Conservation (phyloP, 192 early-diverging fungal genomes). For the Jimgerdemannia flammicorona region DNA sequence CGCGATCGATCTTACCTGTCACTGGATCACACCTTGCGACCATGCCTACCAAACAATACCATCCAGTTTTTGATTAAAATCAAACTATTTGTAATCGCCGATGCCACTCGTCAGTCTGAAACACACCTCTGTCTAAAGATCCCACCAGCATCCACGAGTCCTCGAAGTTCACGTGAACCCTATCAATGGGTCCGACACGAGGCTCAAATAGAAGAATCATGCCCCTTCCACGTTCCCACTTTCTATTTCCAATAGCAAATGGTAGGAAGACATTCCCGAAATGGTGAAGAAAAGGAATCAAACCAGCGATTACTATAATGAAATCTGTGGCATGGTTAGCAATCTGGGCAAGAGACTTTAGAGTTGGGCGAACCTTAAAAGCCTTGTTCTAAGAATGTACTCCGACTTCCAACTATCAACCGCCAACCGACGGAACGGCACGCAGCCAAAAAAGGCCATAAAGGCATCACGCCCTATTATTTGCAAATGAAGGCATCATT, state of each 20-base stretch:
- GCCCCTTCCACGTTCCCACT: constrained; percentile 48
- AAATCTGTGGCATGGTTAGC: neutral
- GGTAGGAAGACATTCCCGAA: too few species aligned
- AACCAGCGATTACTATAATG: too few species aligned
- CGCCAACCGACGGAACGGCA: constrained; percentile 25
- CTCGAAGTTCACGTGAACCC: constrained; percentile 43
- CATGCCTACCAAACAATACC: constrained; percentile 31
- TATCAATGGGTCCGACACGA: constrained; percentile 48
- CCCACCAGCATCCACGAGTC: constrained; percentile 51
- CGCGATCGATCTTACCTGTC: constrained; percentile 60
- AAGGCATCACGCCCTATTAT: constrained; percentile 34
- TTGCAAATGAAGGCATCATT: neutral
- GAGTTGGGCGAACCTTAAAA: constrained; percentile 22
- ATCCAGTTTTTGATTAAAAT: neutral
- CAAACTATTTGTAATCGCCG: neutral
- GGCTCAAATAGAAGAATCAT: constrained; percentile 48
- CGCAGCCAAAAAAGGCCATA: constrained; percentile 39
- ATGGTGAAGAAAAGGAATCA: too few species aligned
- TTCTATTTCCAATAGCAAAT: constrained; percentile 10
- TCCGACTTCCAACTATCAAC: constrained; percentile 34
- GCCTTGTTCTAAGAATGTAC: constrained; percentile 32
- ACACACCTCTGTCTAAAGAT: constrained; percentile 42
- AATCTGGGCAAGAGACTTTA: neutral
- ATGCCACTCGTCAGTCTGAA: neutral
- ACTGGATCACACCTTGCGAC: constrained; percentile 52